phyloP scores from a whole-genome alignment of 441 rosid genomes.

The Francoa sonchifolia region DNA sequence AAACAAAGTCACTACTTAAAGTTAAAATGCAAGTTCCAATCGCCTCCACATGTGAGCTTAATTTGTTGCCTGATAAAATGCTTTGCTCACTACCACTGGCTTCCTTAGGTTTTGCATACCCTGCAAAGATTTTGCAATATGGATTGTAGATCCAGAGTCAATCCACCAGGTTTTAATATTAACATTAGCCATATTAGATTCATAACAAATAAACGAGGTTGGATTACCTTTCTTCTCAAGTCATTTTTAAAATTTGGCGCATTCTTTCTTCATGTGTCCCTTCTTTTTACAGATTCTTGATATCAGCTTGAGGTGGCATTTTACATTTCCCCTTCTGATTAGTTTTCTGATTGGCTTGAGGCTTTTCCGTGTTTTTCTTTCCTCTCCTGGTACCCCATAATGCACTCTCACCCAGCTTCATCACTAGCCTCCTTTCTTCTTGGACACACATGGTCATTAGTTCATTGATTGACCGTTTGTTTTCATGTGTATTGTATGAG shows the following conservation, averaged over 20 bases:
- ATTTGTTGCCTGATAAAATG: too few species aligned
- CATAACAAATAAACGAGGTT: constrained; percentile 7
- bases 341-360: neutral
- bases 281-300: constrained; percentile 1
- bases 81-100: too few species aligned
- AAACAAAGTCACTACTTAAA: too few species aligned
- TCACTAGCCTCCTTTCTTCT: neutral
- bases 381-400: neutral
- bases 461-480: neutral
- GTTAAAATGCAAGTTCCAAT: too few species aligned
- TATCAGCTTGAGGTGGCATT: neutral
- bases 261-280: neutral
- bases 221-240: constrained; percentile 9
- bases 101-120: neutral
- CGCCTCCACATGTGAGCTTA: too few species aligned
- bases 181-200: constrained; percentile 3
- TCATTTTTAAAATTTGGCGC: neutral
- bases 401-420: neutral
- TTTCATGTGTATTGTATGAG: neutral
- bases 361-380: neutral
- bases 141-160: constrained; percentile 2
- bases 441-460: neutral
- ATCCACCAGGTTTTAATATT: neutral
- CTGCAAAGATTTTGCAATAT: neutral
- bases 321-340: too few species aligned